Conservation (phyloP, 805 yeast species). For the Wickerhamiella spandovensis region DNA sequence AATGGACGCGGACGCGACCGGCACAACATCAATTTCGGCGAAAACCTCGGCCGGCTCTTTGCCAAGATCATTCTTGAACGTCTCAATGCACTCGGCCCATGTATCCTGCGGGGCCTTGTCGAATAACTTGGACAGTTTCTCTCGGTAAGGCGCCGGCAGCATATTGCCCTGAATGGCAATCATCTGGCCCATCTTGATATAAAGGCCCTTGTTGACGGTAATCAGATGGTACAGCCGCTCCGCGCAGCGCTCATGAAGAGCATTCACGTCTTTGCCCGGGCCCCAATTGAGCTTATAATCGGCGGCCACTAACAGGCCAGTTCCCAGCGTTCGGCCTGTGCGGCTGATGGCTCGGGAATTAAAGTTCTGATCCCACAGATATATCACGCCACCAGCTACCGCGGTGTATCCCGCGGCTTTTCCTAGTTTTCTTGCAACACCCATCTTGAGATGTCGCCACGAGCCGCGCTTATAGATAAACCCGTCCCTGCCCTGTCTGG, state of each 20-base stretch:
- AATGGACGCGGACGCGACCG: conserved; percentile 70
- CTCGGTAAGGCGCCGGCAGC: conserved; percentile 53
- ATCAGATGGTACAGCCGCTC: conserved; percentile 35
- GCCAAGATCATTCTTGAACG: conserved; percentile 27
- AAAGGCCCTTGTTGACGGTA: conserved; percentile 41
- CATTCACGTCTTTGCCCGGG: conserved; percentile 33
- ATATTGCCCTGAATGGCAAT: conserved; percentile 61
- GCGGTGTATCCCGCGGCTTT: not conserved
- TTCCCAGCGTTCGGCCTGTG: conserved; percentile 37
- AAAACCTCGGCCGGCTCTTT: conserved; percentile 33
- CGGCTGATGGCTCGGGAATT: conserved; percentile 41
- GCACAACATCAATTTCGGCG: conserved; percentile 37
- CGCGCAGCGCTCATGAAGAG: conserved; percentile 48
- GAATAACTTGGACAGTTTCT: conserved; percentile 42
- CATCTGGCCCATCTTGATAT: conserved; percentile 68
- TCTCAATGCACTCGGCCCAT: conserved; percentile 27
- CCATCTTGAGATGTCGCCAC: not conserved
- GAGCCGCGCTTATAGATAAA: not conserved
- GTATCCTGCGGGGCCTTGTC: conserved; percentile 55
- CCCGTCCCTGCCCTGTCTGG: too few species aligned
- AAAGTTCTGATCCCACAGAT: conserved; percentile 26
- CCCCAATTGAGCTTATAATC: conserved; percentile 46
- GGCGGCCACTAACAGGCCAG: conserved; percentile 25
- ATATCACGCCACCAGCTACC: conserved; percentile 16
- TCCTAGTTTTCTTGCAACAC: not conserved